Evolutionary conservation across 225 moss, liverwort and hornwort species (phyloP).

Genomic region (Anthoceros angustus): DNA sequence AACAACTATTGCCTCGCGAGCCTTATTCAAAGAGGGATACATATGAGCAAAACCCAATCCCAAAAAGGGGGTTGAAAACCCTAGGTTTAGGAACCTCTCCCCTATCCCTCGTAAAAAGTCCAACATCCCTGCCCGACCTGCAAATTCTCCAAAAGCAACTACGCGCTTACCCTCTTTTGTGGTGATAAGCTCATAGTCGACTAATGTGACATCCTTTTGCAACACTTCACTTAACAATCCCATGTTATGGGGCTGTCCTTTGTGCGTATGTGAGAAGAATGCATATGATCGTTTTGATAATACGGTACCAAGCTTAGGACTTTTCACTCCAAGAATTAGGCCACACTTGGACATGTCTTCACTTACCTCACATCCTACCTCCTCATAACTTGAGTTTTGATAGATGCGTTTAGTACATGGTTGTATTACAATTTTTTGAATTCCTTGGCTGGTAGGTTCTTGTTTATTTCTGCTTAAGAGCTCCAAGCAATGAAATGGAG

Average conservation of each 20-base stretch:
- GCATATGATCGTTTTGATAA: conserved; percentile 52
- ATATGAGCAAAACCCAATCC: conserved; percentile 85
- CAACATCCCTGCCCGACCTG: conserved; percentile 90
- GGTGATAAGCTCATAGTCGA: conserved; percentile 83
- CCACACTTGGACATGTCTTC: conserved; percentile 68
- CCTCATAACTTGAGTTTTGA: conserved; percentile 46
- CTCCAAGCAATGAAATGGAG: conserved; percentile 64
- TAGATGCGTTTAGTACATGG: conserved; percentile 81
- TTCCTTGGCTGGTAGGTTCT: conserved; percentile 30
- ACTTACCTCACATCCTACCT: conserved; percentile 73
- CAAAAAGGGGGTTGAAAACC: conserved; percentile 82
- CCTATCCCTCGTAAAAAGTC: conserved; percentile 84
- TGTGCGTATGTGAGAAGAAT: conserved; percentile 91
- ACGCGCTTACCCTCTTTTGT: conserved; percentile 45
- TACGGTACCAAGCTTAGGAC: conserved; percentile 47
- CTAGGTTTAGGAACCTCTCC: conserved; percentile 67
- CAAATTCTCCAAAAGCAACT: conserved; percentile 91
- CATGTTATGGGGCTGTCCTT: conserved; percentile 82
- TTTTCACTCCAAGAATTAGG: conserved; percentile 73
- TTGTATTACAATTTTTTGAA: conserved; percentile 61
- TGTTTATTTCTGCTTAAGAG: conserved; percentile 21
- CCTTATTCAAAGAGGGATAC: conserved; percentile 72
- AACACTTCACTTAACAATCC: conserved; percentile 74
- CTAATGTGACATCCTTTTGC: conserved; percentile 58
- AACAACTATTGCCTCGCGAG: conserved; percentile 73